Evolutionary conservation across 129 eudicot species (phyloP), one percentile per base, ranked within the genome.

Genomic region (Arctium lappa): DNA sequence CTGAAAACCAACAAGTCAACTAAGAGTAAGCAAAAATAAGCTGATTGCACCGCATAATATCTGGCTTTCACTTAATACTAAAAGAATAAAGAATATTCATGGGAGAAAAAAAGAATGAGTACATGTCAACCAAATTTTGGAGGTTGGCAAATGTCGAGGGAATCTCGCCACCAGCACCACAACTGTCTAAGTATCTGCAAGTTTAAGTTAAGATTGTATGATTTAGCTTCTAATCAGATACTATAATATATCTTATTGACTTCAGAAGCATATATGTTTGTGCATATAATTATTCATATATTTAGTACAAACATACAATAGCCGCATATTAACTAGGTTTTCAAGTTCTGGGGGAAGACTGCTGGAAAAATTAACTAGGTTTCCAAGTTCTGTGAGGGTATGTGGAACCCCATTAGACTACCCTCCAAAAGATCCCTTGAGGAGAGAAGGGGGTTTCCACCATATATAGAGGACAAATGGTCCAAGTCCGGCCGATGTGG

Each of bases 81-180:
- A 44, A 62, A n/a, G 8, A 6, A 50, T 34, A 40, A 33, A 70
- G 9, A 68, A 62, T 32, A 62, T 80, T 48, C 62, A 72, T 46
- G 72, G 16, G 83, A 42, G n/a, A 30, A 79, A 73, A 63, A 75
- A 75, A 22, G 27, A 22, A 71, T 1, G 83, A 30, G 82, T 89
- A 92, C 97, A 91, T 34, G 72, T 38, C 86, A 65, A 46, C 40
- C 87, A 92, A 12, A 78, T 79, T 82, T 73, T 0, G 40, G 70
- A 93, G 85, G 40, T 82, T 84, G 81, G 93, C 90, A 85, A 93
- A 91, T 71, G 95, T 77, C 34, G 84, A 48, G 46, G 97, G 95
- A 79, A 93, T 86, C 46, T 84, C 85, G 29, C 97, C 97, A 77
- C 95, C 91, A 71, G 74, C 77, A 65, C 93, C 97, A 79, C 84